phyloP scores from a whole-genome alignment of 179 eudicot species.

The Pouteria campechiana region DNA sequence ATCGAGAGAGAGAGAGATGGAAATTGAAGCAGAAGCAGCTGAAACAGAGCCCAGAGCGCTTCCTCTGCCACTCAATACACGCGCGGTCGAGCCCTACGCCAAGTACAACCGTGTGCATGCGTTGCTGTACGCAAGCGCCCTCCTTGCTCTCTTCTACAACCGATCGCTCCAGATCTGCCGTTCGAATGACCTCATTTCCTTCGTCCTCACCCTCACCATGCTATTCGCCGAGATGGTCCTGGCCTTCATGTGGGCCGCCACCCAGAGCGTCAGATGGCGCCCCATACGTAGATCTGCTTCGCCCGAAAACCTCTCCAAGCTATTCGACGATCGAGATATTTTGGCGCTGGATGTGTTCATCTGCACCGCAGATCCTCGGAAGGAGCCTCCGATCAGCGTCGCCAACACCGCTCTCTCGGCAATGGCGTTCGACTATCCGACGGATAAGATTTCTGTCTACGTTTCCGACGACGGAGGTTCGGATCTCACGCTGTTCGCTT shows the following conservation, averaged over 20 bases:
- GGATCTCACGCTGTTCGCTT: constrained; percentile 57
- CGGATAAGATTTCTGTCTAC: constrained; percentile 61
- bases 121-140: constrained; percentile 26
- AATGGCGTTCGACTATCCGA: too few relatives aligned
- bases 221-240: constrained; percentile 44
- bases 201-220: constrained; percentile 13
- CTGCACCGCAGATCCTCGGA: constrained; percentile 79
- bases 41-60: not conserved
- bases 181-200: constrained; percentile 7
- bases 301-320: constrained; percentile 27
- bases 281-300: constrained; percentile 37
- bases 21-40: not conserved
- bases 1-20: not conserved
- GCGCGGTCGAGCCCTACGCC: constrained; percentile 21
- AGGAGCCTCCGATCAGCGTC: constrained; percentile 75
- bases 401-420: constrained; percentile 79
- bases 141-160: constrained; percentile 41
- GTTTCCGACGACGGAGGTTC: constrained; percentile 94
- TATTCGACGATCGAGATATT: constrained; percentile 2
- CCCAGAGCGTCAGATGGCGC: constrained; percentile 42
- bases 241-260: constrained; percentile 44
- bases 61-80: constrained; percentile 19
- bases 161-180: constrained; percentile 19
- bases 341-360: constrained; percentile 62
- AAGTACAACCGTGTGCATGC: constrained; percentile 40